These are phyloP conservation scores for Lichtheimia hyalospora DNA, from an alignment of 371 early-diverging fungal genomes.

Conservation along the genomic window DNA sequence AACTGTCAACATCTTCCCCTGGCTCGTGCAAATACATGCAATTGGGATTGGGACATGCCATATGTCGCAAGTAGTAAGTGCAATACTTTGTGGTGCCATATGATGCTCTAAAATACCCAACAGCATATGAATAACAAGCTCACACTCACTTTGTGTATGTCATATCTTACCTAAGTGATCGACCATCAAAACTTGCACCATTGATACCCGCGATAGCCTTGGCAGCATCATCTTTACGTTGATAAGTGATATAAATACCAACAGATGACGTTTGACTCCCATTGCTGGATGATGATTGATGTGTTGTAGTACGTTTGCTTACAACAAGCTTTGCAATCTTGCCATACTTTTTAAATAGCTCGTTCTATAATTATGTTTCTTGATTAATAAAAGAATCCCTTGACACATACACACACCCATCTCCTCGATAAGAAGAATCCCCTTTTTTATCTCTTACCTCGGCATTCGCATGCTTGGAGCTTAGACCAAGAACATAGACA, in stretches of 20 bases:
- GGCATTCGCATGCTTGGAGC: slow-evolving; percentile 75
- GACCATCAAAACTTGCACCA: slow-evolving; percentile 84
- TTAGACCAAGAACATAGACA: slow-evolving; percentile 90
- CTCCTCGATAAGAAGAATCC: neutral
- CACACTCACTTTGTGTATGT: slow-evolving; percentile 3
- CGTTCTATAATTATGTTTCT: slow-evolving; percentile 45
- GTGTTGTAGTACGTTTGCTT: slow-evolving; percentile 57
- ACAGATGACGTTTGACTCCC: slow-evolving; percentile 31
- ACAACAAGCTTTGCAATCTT: slow-evolving; percentile 89
- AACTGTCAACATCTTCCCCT: slow-evolving; percentile 79
- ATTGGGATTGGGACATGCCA: slow-evolving; percentile 76
- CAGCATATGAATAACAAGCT: neutral
- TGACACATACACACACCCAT: too few relatives aligned
- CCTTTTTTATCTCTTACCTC: slow-evolving; percentile 59
- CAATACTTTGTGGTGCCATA: slow-evolving; percentile 93
- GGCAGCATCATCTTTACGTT: slow-evolving; percentile 87
- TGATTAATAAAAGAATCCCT: too few relatives aligned
- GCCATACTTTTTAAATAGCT: slow-evolving; percentile 96
- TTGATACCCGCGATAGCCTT: slow-evolving; percentile 89
- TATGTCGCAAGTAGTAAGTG: slow-evolving; percentile 76
- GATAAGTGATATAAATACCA: slow-evolving; percentile 90
- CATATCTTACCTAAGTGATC: slow-evolving; percentile 62
- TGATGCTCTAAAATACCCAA: slow-evolving; percentile 57
- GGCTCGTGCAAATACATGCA: slow-evolving; percentile 90
- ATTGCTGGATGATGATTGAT: slow-evolving; percentile 35